phyloP scores from a whole-genome alignment of 129 eudicot species.

The Tagetes patula region DNA sequence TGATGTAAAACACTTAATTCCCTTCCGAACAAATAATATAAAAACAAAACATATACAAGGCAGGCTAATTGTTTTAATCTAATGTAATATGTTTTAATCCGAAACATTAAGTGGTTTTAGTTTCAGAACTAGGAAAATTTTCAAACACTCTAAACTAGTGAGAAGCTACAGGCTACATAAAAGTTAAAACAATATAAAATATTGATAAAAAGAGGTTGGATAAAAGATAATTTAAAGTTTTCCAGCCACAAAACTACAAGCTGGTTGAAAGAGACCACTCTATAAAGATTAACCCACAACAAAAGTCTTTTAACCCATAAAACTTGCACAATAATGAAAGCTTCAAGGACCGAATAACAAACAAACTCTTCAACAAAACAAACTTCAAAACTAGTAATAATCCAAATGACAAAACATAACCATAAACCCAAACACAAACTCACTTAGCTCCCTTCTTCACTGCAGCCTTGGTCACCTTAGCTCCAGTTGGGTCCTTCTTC shows the following conservation, averaged over 20 bases:
- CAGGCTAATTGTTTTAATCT: no score
- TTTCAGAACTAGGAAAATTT: no score
- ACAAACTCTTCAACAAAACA: constrained; percentile 13
- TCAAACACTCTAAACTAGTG: no score
- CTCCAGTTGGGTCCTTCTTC: constrained; percentile 51
- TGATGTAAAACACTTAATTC: no score
- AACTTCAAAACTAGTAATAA: constrained; percentile 18
- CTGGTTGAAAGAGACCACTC: background rate
- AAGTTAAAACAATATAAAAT: no score
- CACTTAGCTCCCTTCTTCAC: constrained; percentile 40
- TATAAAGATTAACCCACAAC: constrained; percentile 4
- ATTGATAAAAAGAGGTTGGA: background rate
- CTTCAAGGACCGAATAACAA: constrained; percentile 11
- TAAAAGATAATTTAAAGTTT: background rate
- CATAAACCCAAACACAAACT: constrained; percentile 17
- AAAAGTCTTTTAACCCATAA: constrained; percentile 18
- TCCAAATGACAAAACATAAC: constrained; percentile 7
- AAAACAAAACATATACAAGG: no score
- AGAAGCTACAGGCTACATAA: no score
- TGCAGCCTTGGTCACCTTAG: constrained; percentile 52
- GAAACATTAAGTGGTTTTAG: no score
- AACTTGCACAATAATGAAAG: constrained; percentile 8
- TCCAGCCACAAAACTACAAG: background rate
- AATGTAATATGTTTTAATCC: no score
- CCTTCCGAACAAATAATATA: no score